A percentile compares a stretch with the other conserved stretches of the same genome.
These are phyloP conservation scores for Trichomonascus vanleenenianus DNA, from an alignment of 805 yeast species.

Conservation along the genomic window DNA sequence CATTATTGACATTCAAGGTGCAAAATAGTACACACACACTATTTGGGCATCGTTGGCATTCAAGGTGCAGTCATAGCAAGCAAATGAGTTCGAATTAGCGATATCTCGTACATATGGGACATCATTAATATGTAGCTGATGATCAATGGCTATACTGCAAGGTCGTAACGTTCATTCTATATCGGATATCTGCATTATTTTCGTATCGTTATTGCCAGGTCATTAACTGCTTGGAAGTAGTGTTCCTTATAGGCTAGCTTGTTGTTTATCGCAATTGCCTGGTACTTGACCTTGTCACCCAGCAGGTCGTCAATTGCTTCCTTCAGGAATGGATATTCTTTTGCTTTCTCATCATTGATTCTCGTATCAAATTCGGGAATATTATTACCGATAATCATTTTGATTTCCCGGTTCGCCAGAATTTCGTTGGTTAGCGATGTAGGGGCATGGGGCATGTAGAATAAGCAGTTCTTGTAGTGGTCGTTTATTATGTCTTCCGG, in stretches of 20 bases:
- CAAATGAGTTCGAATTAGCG: no score
- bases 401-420: slow-evolving; percentile 4
- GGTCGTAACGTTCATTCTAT: no score
- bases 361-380: slow-evolving; percentile 14
- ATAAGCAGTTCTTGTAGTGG: slow-evolving; percentile 30
- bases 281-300: no score
- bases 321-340: not conserved
- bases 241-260: slow-evolving; percentile 1
- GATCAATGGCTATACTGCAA: no score
- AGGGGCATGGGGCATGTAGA: slow-evolving; percentile 73
- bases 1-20: no score
- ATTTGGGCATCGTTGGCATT: no score
- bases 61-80: no score
- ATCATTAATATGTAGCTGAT: no score
- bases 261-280: not conserved
- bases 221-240: slow-evolving; percentile 3
- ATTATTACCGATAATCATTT: slow-evolving; percentile 22
- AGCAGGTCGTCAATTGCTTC: not conserved
- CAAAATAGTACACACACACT: no score
- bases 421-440: slow-evolving; percentile 27
- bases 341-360: slow-evolving; percentile 28
- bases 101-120: no score
- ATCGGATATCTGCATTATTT: no score
- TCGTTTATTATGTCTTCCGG: slow-evolving; percentile 3
- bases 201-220: not conserved